Conservation (phyloP, 1,284 basidiomycete genomes). For the Fomes fomentarius region DNA sequence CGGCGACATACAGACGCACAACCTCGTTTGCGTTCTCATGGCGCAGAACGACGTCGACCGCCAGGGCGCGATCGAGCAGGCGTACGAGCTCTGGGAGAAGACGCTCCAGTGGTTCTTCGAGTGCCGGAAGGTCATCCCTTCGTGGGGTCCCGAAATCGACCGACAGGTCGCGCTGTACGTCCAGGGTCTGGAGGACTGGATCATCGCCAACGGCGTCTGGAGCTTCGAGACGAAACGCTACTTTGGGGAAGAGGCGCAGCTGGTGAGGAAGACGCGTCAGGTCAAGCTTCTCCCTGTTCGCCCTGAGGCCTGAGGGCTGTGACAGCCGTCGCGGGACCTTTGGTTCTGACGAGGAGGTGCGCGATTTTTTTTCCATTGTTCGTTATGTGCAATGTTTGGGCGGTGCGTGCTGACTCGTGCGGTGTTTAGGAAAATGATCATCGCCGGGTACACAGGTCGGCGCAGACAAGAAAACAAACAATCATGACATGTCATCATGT, state of each 20-base stretch:
- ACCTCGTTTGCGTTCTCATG: constrained; percentile 49
- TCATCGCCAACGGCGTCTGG: constrained; percentile 45
- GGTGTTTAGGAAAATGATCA: too few species aligned
- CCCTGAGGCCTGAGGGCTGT: constrained; percentile 10
- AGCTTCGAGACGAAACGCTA: constrained; percentile 46
- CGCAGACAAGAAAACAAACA: background rate
- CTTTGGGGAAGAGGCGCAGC: constrained; percentile 39
- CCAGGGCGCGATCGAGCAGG: constrained; percentile 91
- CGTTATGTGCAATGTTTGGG: too few species aligned
- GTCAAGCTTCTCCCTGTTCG: constrained; percentile 24
- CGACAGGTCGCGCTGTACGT: constrained; percentile 36
- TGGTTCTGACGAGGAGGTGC: constrained; percentile 11
- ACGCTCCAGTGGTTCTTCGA: constrained; percentile 27
- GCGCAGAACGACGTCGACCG: constrained; percentile 43
- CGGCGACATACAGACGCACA: constrained; percentile 33
- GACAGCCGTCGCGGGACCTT: constrained; percentile 8
- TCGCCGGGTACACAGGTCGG: too few species aligned
- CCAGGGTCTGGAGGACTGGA: constrained; percentile 47
- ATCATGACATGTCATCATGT: constrained; percentile 1
- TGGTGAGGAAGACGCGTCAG: constrained; percentile 34
- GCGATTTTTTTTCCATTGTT: constrained; percentile 1
- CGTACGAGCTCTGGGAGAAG: constrained; percentile 93
- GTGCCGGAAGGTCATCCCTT: constrained; percentile 33
- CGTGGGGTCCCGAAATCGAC: constrained; percentile 37
- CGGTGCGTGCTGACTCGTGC: too few species aligned